phyloP scores from a whole-genome alignment of 164 flowering plant genomes.

The Litsea cubeba region DNA sequence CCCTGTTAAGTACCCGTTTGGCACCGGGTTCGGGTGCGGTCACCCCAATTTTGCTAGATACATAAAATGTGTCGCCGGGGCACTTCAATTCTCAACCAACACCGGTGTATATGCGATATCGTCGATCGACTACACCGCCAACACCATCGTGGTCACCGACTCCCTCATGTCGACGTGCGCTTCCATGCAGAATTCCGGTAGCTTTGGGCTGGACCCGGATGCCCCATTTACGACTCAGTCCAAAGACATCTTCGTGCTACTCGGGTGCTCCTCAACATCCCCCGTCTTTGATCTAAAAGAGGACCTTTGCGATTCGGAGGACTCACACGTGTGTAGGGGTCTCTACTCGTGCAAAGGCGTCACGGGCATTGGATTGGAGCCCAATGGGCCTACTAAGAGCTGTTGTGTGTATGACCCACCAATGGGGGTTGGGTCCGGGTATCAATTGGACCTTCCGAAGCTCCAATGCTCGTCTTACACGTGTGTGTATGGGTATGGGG shows the following conservation, averaged over 20 bases:
- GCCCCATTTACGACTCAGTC: slow-evolving; percentile 35
- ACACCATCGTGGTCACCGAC: slow-evolving; percentile 33
- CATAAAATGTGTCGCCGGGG: slow-evolving; percentile 35
- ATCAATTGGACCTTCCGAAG: slow-evolving; percentile 48
- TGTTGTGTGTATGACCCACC: slow-evolving; percentile 57
- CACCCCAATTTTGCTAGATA: slow-evolving; percentile 52
- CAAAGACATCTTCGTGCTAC: slow-evolving; percentile 39
- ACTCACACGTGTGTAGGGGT: slow-evolving; percentile 42
- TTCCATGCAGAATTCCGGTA: slow-evolving; percentile 68
- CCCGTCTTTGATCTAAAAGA: slow-evolving; percentile 42
- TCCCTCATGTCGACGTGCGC: slow-evolving; percentile 64
- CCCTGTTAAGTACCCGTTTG: slow-evolving; percentile 51
- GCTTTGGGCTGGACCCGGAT: slow-evolving; percentile 45
- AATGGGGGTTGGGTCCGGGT: slow-evolving; percentile 28
- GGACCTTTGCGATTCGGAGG: slow-evolving; percentile 44
- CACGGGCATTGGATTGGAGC: slow-evolving; percentile 47
- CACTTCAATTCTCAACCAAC: slow-evolving; percentile 42
- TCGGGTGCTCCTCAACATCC: slow-evolving; percentile 62
- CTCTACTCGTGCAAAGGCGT: slow-evolving; percentile 62
- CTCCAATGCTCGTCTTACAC: slow-evolving; percentile 67
- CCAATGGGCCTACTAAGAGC: slow-evolving; percentile 43
- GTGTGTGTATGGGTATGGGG: slow-evolving; percentile 50
- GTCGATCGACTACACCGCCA: slow-evolving; percentile 42
- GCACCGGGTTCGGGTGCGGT: slow-evolving; percentile 59
- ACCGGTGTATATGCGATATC: slow-evolving; percentile 39